Percentiles rank a stretch among this genome's conserved stretches.
phyloP scores from a whole-genome alignment of 2,329 filamentous ascomycete species.

The Phyllosticta citriasiana region DNA sequence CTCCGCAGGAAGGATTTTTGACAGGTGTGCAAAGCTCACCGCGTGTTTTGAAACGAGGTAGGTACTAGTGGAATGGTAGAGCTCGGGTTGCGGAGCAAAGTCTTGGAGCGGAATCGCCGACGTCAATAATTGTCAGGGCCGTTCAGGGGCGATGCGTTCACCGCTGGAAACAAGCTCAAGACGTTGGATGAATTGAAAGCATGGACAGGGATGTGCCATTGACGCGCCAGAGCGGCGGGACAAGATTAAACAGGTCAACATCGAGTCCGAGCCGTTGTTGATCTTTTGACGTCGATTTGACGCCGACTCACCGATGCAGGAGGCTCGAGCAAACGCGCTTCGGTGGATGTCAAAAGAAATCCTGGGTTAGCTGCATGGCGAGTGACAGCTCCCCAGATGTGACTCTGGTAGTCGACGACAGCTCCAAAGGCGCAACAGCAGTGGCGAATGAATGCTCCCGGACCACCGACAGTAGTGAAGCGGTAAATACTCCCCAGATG shows the following conservation, averaged over 20 bases:
- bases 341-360: too few species aligned
- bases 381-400: too few species aligned
- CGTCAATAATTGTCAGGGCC: background rate
- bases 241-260: background rate
- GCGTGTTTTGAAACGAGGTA: background rate
- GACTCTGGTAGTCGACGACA: too few species aligned
- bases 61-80: background rate
- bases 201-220: background rate
- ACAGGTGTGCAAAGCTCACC: slow-evolving; percentile 1
- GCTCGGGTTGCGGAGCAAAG: background rate
- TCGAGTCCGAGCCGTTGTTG: background rate
- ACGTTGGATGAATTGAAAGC: background rate
- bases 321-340: background rate
- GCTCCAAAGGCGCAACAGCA: too few species aligned
- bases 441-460: too few species aligned
- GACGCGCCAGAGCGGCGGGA: background rate
- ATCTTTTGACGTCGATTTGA: background rate
- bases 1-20: slow-evolving; percentile 3
- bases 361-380: too few species aligned
- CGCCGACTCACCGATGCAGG: background rate
- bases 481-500: too few species aligned
- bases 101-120: background rate
- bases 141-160: background rate
- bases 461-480: too few species aligned
- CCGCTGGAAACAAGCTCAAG: background rate